Evolutionary conservation across 257 asterid genomes (phyloP).

Genomic region (Lavandula angustifolia): DNA sequence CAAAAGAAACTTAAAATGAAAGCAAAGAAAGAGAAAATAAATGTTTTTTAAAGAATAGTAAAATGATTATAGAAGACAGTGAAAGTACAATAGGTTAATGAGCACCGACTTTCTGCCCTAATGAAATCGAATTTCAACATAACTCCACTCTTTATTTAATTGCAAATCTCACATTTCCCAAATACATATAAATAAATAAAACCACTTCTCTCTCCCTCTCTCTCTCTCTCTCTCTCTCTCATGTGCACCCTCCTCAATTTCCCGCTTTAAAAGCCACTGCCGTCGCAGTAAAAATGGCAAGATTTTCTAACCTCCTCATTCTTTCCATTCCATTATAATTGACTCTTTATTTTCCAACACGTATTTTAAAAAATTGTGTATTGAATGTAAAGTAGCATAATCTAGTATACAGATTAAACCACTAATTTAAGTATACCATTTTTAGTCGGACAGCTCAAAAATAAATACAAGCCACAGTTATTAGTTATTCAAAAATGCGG

Average conservation of each 20-base stretch:
- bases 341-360: too few relatives aligned
- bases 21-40: background rate
- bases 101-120: conserved; percentile 47
- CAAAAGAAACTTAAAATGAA: too few relatives aligned
- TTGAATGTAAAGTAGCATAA: too few relatives aligned
- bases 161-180: conserved; percentile 41
- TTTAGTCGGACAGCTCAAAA: too few relatives aligned
- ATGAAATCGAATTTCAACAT: conserved; percentile 41
- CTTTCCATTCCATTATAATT: too few relatives aligned
- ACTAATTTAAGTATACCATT: too few relatives aligned
- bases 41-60: conserved; percentile 9
- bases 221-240: background rate
- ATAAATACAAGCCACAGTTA: too few relatives aligned
- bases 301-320: background rate
- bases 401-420: too few relatives aligned
- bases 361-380: too few relatives aligned
- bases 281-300: conserved; percentile 20
- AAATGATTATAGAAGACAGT: conserved; percentile 9
- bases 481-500: too few relatives aligned
- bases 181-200: conserved; percentile 7
- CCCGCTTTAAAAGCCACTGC: conserved; percentile 20
- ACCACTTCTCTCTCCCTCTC: background rate
- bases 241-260: conserved; percentile 19
- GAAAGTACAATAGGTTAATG: conserved; percentile 32
- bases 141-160: conserved; percentile 35